A percentile compares a stretch with the other conserved stretches of the same genome.
Conservation (phyloP, 2,329 filamentous ascomycete genomes). For the Hypomyces perniciosus region DNA sequence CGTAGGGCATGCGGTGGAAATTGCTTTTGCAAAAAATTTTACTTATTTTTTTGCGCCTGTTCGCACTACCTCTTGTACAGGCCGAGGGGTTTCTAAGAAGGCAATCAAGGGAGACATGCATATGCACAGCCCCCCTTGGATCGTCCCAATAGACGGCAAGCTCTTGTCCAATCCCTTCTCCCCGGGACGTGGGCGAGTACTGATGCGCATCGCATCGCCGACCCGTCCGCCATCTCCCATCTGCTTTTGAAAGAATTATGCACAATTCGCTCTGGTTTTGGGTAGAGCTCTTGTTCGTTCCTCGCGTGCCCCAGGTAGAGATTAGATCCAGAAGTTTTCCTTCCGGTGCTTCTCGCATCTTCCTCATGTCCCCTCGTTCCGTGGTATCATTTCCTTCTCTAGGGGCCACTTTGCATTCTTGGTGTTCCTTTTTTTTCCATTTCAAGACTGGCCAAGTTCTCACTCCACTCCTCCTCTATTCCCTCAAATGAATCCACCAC, state of each 20-base stretch:
- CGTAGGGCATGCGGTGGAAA: neutral
- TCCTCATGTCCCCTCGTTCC: constrained; percentile 12
- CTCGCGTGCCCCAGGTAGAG: constrained; percentile 12
- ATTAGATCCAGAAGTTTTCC: constrained; percentile 8
- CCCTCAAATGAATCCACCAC: constrained; percentile 21
- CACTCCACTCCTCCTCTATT: constrained; percentile 22
- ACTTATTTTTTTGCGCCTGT: constrained; percentile 34
- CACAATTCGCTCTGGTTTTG: constrained; percentile 5
- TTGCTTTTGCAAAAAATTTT: constrained; percentile 19
- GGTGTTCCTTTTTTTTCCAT: constrained; percentile 20
- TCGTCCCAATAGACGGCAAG: constrained; percentile 17
- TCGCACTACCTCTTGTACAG: constrained; percentile 34
- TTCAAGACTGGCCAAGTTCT: constrained; percentile 23
- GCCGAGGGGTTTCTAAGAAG: constrained; percentile 21
- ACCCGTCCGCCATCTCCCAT: constrained; percentile 10
- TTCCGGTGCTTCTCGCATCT: constrained; percentile 6
- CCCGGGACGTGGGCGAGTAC: constrained; percentile 14
- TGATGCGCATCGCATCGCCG: constrained; percentile 1
- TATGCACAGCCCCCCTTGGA: constrained; percentile 14
- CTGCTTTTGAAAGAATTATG: constrained; percentile 12
- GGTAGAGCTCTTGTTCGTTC: constrained; percentile 7
- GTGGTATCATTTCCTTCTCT: constrained; percentile 12
- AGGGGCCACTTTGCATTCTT: constrained; percentile 28
- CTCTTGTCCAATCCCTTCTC: constrained; percentile 20
- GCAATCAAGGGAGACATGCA: constrained; percentile 15